Percentiles rank a stretch among this genome's conserved stretches.
phyloP scores from a whole-genome alignment of 176 grass and related monocot genomes.

The Paspalum notatum region DNA sequence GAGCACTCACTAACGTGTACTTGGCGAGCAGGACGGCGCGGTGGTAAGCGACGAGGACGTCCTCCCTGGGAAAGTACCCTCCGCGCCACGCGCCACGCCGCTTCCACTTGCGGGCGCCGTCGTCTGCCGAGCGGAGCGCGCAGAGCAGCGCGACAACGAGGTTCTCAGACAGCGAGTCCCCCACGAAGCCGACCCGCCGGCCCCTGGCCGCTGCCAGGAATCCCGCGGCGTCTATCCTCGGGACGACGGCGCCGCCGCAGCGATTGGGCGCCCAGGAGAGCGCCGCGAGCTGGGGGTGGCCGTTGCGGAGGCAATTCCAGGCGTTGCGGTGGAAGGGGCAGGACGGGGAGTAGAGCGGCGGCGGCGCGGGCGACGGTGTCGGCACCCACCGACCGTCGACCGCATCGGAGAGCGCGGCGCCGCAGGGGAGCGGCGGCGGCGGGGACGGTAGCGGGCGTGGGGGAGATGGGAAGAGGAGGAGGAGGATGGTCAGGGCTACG shows the following conservation, averaged over 20 bases:
- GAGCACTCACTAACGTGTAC: constrained; percentile 73
- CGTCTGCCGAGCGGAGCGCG: constrained; percentile 67
- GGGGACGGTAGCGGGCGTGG: background rate
- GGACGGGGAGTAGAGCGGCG: constrained; percentile 56
- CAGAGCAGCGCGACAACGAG: constrained; percentile 81
- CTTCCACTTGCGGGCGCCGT: constrained; percentile 81
- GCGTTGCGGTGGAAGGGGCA: constrained; percentile 93
- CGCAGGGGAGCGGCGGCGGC: constrained; percentile 53
- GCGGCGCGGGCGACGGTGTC: constrained; percentile 14
- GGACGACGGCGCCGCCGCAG: constrained; percentile 61
- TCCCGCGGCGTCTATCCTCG: constrained; percentile 61
- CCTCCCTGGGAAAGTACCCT: constrained; percentile 75
- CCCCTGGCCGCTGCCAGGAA: constrained; percentile 62
- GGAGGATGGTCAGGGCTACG: constrained; percentile 33
- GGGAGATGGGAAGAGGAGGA: constrained; percentile 35
- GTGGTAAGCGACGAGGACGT: constrained; percentile 81
- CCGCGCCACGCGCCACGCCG: constrained; percentile 86
- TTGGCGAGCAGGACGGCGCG: constrained; percentile 90
- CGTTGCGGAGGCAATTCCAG: constrained; percentile 92
- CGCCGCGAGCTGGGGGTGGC: constrained; percentile 38
- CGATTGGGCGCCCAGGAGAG: constrained; percentile 80
- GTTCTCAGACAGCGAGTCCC: constrained; percentile 90
- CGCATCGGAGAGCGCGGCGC: constrained; percentile 61
- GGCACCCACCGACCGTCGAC: constrained; percentile 64
- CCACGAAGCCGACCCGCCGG: constrained; percentile 64